Conservation (phyloP, 148 eudicot genomes). For the Agrostemma githago region DNA sequence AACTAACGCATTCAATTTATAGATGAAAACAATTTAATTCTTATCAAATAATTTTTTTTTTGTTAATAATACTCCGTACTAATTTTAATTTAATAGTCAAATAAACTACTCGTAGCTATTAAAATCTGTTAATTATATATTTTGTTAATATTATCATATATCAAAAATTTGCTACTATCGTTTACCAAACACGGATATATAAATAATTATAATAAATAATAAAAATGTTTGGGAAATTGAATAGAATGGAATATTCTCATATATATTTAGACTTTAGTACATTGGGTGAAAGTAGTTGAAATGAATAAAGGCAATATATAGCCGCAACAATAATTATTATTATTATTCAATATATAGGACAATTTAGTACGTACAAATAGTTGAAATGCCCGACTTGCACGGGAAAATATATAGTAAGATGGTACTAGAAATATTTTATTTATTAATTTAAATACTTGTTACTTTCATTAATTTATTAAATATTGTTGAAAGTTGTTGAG, state of each 20-base stretch:
- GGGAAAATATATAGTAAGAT: neutral
- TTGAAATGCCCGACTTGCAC: neutral
- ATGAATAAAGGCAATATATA: neutral
- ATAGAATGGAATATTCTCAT: neutral
- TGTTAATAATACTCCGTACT: too few species aligned
- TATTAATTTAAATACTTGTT: neutral
- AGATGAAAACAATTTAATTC: too few species aligned
- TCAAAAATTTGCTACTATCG: too few species aligned
- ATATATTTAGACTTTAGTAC: neutral
- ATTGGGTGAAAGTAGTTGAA: conserved; percentile 5
- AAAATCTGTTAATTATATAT: too few species aligned
- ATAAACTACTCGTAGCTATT: too few species aligned
- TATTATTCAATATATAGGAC: too few species aligned
- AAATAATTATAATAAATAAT: neutral
- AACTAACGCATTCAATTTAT: too few species aligned
- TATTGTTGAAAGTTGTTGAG: neutral
- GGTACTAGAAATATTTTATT: neutral
- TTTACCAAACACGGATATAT: too few species aligned
- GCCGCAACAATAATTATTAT: too few species aligned
- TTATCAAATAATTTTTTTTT: too few species aligned
- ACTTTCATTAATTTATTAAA: neutral
- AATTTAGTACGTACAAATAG: neutral
- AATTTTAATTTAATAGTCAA: too few species aligned
- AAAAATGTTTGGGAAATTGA: neutral
- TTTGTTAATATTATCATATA: too few species aligned